Base-by-base conservation (phyloP, 2,329 filamentous ascomycete genomes). In the Juglanconis sp. region DNA sequence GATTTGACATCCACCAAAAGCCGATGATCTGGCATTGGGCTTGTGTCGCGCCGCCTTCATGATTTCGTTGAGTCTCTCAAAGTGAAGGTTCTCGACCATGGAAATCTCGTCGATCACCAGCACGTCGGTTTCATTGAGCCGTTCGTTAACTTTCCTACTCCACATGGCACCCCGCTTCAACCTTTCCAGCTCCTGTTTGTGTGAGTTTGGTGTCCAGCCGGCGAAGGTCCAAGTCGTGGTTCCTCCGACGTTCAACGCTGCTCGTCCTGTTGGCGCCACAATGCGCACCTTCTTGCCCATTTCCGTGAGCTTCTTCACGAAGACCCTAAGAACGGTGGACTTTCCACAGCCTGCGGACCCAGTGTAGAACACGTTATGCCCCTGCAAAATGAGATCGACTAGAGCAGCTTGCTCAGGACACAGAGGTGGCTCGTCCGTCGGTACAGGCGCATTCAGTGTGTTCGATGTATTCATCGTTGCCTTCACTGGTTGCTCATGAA, bases 101-200 rank as follows among this genome's bases (percentile, higher is more conserved):
- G 81, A 85, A 60, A 89, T 83, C 69, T 89, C 87, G 65, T 89
- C 86, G 15, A 89, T 83, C 31, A 89, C 77, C 1, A 89, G 74
- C 0, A 86, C 80, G 53, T 87, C 75, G 0, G 80, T 84, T 0
- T 69, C 36, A 0, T 24, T 66, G 1, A 85, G 69, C 0, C 79
- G 73, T 1, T 73, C 67, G 30, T 64, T 69, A 0, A 75, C 67
- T 9, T 72, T 72, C 8, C 70, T 72, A 31, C 71, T 65, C 8
- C 7, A 53, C 17, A 68, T 68, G 0, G 75, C 74, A 1, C 50
- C 66, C 0, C 38, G 4, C 38, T 68, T 69, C 30, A 82, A 60
- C 0, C 71, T 62, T 0, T 73, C 54, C 0, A 84, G 64, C 0
- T 74, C 63, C 40, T 70, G 71, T 59, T 80, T 81, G 64, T 79